Evolutionary conservation across 1,139 yeast species (phyloP).

Genomic region (Yamadazyma sp.): DNA sequence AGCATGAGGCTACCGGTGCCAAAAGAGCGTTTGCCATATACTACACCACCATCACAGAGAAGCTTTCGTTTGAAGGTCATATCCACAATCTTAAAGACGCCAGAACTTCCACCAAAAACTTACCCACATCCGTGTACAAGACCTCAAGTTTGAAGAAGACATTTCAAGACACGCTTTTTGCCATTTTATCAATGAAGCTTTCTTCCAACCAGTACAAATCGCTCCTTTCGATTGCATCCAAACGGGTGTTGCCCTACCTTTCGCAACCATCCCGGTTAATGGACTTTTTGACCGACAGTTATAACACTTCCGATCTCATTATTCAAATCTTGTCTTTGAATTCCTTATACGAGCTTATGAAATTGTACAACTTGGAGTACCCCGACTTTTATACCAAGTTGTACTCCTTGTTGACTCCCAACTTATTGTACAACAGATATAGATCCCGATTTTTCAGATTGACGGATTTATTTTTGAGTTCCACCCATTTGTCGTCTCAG

Average conservation of each 20-base stretch:
- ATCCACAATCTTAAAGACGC: slow-evolving; percentile 32
- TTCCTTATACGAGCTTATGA: slow-evolving; percentile 86
- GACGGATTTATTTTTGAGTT: slow-evolving; percentile 79
- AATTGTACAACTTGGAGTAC: slow-evolving; percentile 79
- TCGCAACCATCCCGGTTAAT: slow-evolving; percentile 77
- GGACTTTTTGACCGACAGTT: slow-evolving; percentile 93
- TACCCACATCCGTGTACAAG: slow-evolving; percentile 59
- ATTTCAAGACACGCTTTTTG: slow-evolving; percentile 70
- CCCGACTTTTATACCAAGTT: slow-evolving; percentile 86
- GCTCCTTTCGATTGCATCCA: slow-evolving; percentile 70
- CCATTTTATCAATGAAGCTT: slow-evolving; percentile 50
- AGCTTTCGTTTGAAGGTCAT: slow-evolving; percentile 23
- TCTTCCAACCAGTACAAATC: slow-evolving; percentile 66
- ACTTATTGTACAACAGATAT: slow-evolving; percentile 72
- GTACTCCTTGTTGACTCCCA: slow-evolving; percentile 75
- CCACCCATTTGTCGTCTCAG: slow-evolving; percentile 83
- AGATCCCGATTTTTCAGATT: slow-evolving; percentile 86
- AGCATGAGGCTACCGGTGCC: slow-evolving; percentile 10
- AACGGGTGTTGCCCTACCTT: slow-evolving; percentile 79
- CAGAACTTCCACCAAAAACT: slow-evolving; percentile 34
- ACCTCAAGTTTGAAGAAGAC: slow-evolving; percentile 58
- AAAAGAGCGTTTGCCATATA: slow-evolving; percentile 37
- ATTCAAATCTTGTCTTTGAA: slow-evolving; percentile 81
- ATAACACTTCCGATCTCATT: slow-evolving; percentile 61
- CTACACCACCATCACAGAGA: slow-evolving; percentile 36